Evolutionary conservation across 2,329 filamentous ascomycete species (phyloP), one percentile per base, ranked within the genome.

Genomic region (Trichoderma citrinoviride): DNA sequence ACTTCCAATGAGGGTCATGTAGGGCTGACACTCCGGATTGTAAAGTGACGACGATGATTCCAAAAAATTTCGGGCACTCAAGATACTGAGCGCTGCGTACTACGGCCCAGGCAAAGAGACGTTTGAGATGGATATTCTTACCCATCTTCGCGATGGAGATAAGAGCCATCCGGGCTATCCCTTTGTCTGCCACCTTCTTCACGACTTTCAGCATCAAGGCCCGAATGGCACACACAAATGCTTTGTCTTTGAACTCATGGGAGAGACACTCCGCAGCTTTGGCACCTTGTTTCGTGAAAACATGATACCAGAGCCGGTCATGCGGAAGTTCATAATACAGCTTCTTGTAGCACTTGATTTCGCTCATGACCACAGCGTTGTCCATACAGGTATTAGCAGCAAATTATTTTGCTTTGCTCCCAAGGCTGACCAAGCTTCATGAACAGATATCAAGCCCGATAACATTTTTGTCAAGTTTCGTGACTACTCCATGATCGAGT

Each of bases 401-500:
- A 7, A 33, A 10, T 10, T 33, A 8, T 8, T 8, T 2, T 33
- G 29, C 7, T 33, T 10, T 52, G 25, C 29, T 61, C 5, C 17
- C 17, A 27, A 50, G 3, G 23, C 19, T 61, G n/a, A 53, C 37
- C 25, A 44, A 21, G 21, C 17, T 2, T 40, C 19, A 15, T 3
- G n/a, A 23, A 27, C 21, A 61, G 23, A 61, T 12, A 61, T 61
- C 6, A 61, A 61, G 19, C 46, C 46, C 5, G 47, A 53, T 23
- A 61, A 61, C 10, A 41, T 61, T 12, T 61, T 61, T n/a, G 46
- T 61, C 46, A 61, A 61, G 23, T 61, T 61, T 3, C 46, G 57
- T 7, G 46, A 61, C 15, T 50, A 14, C 4, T 43, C 58, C 7
- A 25, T 7, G n/a, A 61, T 61, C 3, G 47, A 61, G 19, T 61